phyloP scores from a whole-genome alignment of 495 filamentous ascomycete species.

The Pseudoneurospora amorphoporcata region DNA sequence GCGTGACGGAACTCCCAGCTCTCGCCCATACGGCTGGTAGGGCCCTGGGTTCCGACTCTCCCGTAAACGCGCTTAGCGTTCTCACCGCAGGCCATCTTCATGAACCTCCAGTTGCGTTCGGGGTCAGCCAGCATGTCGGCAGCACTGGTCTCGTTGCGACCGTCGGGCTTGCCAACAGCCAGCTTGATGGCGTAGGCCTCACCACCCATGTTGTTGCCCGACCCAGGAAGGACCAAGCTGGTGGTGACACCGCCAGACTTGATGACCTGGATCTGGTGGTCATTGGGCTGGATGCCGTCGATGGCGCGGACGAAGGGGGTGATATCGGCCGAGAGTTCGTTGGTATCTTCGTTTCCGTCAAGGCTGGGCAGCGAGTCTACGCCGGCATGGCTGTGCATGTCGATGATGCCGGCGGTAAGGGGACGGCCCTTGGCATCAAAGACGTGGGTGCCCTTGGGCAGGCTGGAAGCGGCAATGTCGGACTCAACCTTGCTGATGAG shows the following conservation, averaged over 20 bases:
- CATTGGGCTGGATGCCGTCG: constrained; percentile 39
- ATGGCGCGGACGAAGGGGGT: constrained; percentile 51
- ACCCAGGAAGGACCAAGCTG: constrained; percentile 53
- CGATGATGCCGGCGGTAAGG: constrained; percentile 53
- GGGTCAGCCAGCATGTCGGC: constrained; percentile 37
- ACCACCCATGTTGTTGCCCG: constrained; percentile 57
- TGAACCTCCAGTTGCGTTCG: constrained; percentile 44
- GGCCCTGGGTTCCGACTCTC: constrained; percentile 27
- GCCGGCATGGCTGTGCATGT: constrained; percentile 58
- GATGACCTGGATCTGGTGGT: constrained; percentile 49
- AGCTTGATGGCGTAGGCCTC: constrained; percentile 57
- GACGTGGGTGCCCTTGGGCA: constrained; percentile 28
- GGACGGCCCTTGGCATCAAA: constrained; percentile 46
- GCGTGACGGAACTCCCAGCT: constrained; percentile 54
- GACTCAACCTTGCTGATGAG: constrained; percentile 34
- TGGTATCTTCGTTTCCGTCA: constrained; percentile 35
- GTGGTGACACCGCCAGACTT: constrained; percentile 60
- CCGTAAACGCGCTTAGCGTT: constrained; percentile 49
- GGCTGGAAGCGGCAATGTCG: constrained; percentile 19
- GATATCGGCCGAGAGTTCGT: constrained; percentile 40
- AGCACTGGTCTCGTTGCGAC: constrained; percentile 44
- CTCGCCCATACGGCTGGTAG: constrained; percentile 43
- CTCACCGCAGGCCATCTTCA: constrained; percentile 67
- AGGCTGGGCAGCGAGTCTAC: constrained; percentile 32
- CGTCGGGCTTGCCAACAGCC: constrained; percentile 33